Evolutionary conservation across 2,329 filamentous ascomycete species (phyloP), one percentile per base, ranked within the genome.

Genomic region (Fusarium sp.): DNA sequence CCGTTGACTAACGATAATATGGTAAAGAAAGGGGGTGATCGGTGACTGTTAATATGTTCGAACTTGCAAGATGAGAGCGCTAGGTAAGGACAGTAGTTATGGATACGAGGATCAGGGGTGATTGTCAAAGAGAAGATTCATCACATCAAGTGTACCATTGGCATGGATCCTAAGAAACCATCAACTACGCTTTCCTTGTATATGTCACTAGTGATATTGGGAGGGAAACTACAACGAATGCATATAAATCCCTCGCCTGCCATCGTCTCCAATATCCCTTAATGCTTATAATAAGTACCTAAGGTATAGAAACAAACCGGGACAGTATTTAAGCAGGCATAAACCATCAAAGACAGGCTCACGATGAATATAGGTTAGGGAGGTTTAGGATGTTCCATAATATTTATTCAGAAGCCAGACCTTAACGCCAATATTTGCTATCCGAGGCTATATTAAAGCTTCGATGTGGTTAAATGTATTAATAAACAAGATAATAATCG

Each of bases 341-440:
- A 27, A 29, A 25, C 27, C 25, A 38, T 31, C 15, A 31, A 41
- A 36, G 47, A 36, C 14, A 33, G 39, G 33, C 41, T 46, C 25
- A 50, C 25, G n/a, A 31, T 25, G 3, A 18, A 22, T 11, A 27
- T 18, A 45, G 18, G 44, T n/a, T 14, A 39, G 29, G 20, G 29
- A 39, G 27, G 36, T 35, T 41, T 17, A 27, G 25, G 47, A 39
- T 33, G 50, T 54, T 67, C 20, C 29, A 44, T 54, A 17, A 46
- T 72, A 41, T 45, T 49, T 71, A 63, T 60, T 68, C 50, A 64
- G 49, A 73, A 67, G 55, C 25, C 42, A 73, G 35, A 58, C 31
- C 57, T 42, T 42, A 73, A 73, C 70, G 70, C 70, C 70, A 56
- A 57, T 38, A 50, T 29, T 36, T 71, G 25, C 62, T 38, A n/a